Base-by-base conservation (phyloP, 1,139 yeast species). In the Candida anutae region DNA sequence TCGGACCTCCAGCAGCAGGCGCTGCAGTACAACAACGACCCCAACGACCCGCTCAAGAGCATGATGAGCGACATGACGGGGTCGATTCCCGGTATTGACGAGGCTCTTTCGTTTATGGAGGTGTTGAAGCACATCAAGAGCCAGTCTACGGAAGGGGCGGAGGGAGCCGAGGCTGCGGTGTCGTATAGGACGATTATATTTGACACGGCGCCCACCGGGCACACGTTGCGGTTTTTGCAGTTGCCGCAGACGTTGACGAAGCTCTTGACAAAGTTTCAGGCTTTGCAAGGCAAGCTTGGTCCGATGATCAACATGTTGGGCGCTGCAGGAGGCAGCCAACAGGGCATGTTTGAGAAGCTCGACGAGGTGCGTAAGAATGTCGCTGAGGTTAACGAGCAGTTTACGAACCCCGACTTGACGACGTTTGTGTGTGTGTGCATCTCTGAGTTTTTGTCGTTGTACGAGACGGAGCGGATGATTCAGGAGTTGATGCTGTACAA, bases 171-270 rank as follows among this genome's bases (percentile, higher is more conserved):
- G 28, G 43, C 21, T 30, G 61, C 68, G 21, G 46, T 69, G 28
- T 54, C 62, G 26, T 90, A 82, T 51, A 84, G 82, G 44, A 87
- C 95, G 9, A 88, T 90, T 42, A 85, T 90, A 40, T 90, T 90
- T 48, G 98, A 90, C 54, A 90, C 98, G 14, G 98, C 98, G 0
- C 98, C 98, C 41, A 90, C 98, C 0, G 98, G 98, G 22, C 98
- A 90, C 58, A 90, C 98, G 2, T 68, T 90, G 43, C 75, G 98
- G 48, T 90, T 90, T 59, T 68, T 90, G 51, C 95, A 88, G 57
- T 74, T 90, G 46, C 98, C 98, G 18, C 73, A 93, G 13, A 88
- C 96, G 4, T 64, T 90, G 37, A 93, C 87, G 45, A 85, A 85
- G 55, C 71, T 94, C 21, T 67, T 90, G 43, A 78, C 82, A 29